Base-by-base conservation (phyloP, 208 protist genomes). In the Acanthamoeba royreba region DNA sequence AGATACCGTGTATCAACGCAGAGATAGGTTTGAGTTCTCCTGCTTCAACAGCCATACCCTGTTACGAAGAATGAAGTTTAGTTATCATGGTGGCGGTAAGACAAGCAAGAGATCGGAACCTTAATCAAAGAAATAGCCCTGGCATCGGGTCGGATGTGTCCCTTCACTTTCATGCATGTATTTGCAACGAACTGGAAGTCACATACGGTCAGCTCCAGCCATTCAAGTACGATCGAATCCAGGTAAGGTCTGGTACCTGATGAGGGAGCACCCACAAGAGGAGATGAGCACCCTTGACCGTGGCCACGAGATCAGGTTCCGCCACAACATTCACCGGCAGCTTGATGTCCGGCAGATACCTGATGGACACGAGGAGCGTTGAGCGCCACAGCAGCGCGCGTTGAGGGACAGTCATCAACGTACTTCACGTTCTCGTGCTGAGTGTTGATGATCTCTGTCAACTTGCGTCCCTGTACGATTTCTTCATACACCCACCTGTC, bases 351-450 rank as follows among this genome's bases (percentile, higher is more conserved):
- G 95, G 93, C 35, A 96, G 94, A 61, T 61, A 61, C 52, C 52
- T 61, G 25, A 25, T 61, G 25, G 52, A 61, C 19, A 61, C 19
- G 19, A 61, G 52, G 52, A 61, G 52, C 17, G 52, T 61, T 61
- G 52, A 61, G 52, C 17, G 52, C 17, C 19, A 61, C 19, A 61
- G 52, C 7, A 40, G 47, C 35, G 7, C 35, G 7, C 35, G 47
- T 28, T 8, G 74, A 9, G 40, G 69, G 8, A 79, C 5, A 7
- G 8, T 35, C 9, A 45, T 22, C 13, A 38, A 53, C 31, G 74
- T 96, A 97, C 93, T 97, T 97, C 66, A 95, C 92, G 93, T 97
- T 97, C 89, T 96, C 95, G 94, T 97, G 96, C 25, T 95, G 17
- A 9, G 25, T 55, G 94, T 97, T 97, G 93, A 97, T 96, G 83